Evolutionary conservation across 805 yeast species (phyloP), one percentile per base, ranked within the genome.

Genomic region (Candida coquimbonensis): DNA sequence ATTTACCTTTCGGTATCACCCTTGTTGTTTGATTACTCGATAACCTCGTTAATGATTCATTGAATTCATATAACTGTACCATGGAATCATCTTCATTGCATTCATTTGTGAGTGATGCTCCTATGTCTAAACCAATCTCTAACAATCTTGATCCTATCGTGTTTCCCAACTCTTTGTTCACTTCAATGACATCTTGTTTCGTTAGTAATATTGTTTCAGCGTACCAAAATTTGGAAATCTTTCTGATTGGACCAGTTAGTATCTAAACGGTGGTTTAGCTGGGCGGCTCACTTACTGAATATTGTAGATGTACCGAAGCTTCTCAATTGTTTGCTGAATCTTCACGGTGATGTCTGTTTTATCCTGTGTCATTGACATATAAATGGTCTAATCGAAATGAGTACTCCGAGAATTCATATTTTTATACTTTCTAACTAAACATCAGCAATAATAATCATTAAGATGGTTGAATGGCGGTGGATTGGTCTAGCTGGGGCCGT

Each of bases 1-100:
- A 29, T 29, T 13, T 29, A 29, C 31, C 31, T 9, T 29, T 29
- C 5, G 31, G 31, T 29, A 29, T 11, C 13, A 29, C 31, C 13
- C 31, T 32, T 21, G 36, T 38, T 33, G 42, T 38, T 8, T 48
- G 40, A 14, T 40, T 40, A 8, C 43, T 46, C 33, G 56, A 50
- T 7, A 59, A 39, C 16, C 62, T 42, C 12, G 62, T 54, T 7
- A 59, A 42, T 2, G 57, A 50, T 46, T 58, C 61, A 29, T 59
- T 57, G 40, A 59, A 51, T 34, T 52, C 53, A 49, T 59, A 59
- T 3, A 59, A 40, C 35, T 54, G 53, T 7, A 50, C 47, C 1
- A 54, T 49, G 7, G 49, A 37, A 5, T 53, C 55, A 7, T 53
- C 53, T 13, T 46, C 46, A 0, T 42, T 13, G 5, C 35, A 21